Percentiles rank a stretch among this genome's conserved stretches.
Evolutionary conservation across 192 early-diverging fungal genomes (phyloP).

Genomic region (Chytriomyces confervae): DNA sequence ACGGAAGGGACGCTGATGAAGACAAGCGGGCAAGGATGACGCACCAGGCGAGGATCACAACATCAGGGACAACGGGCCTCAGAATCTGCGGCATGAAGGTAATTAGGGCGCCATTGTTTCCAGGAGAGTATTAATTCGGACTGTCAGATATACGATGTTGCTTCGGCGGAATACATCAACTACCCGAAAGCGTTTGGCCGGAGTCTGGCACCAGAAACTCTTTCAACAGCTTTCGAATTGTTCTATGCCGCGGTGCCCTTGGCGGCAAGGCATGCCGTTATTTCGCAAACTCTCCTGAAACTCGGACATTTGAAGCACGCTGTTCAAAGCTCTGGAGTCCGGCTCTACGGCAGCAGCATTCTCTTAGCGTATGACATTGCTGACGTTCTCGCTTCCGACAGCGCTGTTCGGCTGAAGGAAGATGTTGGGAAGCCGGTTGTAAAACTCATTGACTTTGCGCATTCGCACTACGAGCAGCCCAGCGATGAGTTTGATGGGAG

Average conservation of each 20-base stretch:
- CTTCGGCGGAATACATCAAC: conserved; percentile 43
- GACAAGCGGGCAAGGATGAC: conserved; percentile 75
- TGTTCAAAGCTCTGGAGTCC: conserved; percentile 57
- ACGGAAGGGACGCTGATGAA: conserved; percentile 72
- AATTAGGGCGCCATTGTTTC: conserved; percentile 21
- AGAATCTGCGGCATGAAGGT: conserved; percentile 77
- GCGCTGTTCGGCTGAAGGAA: conserved; percentile 49
- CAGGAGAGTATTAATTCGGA: background rate
- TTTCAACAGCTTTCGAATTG: background rate
- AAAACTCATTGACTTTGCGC: conserved; percentile 89
- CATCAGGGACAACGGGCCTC: conserved; percentile 69
- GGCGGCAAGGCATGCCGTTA: conserved; percentile 59
- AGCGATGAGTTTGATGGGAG: conserved; percentile 68
- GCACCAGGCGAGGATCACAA: conserved; percentile 67
- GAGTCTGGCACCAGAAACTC: conserved; percentile 31
- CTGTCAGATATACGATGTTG: background rate
- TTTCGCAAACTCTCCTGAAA: conserved; percentile 56
- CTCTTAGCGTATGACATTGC: conserved; percentile 85
- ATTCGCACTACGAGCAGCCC: conserved; percentile 66
- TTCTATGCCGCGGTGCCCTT: conserved; percentile 39
- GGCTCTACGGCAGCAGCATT: conserved; percentile 77
- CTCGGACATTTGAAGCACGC: conserved; percentile 57
- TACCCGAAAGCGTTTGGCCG: conserved; percentile 64
- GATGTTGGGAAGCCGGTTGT: conserved; percentile 47
- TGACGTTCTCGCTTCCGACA: conserved; percentile 5